Percentiles rank a stretch among this genome's conserved stretches.
phyloP scores from a whole-genome alignment of 148 eudicot genomes.

The Amaranthus palmeri region DNA sequence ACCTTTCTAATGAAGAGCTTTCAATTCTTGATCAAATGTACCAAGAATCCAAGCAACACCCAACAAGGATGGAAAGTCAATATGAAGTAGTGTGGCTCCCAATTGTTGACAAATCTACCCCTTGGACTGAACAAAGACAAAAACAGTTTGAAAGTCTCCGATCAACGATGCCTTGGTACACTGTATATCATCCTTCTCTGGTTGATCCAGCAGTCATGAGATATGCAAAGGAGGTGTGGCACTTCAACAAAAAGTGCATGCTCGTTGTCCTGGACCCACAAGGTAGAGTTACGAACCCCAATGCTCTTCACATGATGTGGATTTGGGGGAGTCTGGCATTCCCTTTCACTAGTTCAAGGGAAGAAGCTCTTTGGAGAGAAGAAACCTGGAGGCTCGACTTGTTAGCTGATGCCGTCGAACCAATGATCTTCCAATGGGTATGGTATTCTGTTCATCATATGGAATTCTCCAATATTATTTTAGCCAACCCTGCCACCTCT shows the following conservation, averaged over 20 bases:
- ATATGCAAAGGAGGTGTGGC: slow-evolving; percentile 61
- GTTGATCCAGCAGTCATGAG: slow-evolving; percentile 54
- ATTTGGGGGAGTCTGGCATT: slow-evolving; percentile 77
- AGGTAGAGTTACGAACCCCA: slow-evolving; percentile 48
- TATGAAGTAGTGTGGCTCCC: slow-evolving; percentile 83
- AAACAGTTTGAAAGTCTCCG: slow-evolving; percentile 37
- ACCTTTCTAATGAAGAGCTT: slow-evolving; percentile 57
- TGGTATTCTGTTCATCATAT: neutral
- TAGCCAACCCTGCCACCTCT: neutral
- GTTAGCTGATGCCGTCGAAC: slow-evolving; percentile 57
- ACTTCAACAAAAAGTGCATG: slow-evolving; percentile 54
- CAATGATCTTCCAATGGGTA: slow-evolving; percentile 57
- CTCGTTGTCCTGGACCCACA: slow-evolving; percentile 77
- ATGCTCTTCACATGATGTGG: slow-evolving; percentile 79
- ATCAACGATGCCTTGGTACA: slow-evolving; percentile 56
- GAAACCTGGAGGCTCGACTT: slow-evolving; percentile 62
- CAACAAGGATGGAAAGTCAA: slow-evolving; percentile 45
- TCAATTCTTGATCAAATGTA: slow-evolving; percentile 59
- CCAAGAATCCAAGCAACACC: slow-evolving; percentile 43
- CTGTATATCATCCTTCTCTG: slow-evolving; percentile 50
- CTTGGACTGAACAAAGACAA: slow-evolving; percentile 39
- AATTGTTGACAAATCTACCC: slow-evolving; percentile 35
- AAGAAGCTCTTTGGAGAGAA: slow-evolving; percentile 52
- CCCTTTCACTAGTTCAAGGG: slow-evolving; percentile 59
- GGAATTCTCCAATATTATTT: neutral